These are phyloP conservation scores for Salix udensis DNA, from an alignment of 345 rosid species.

Conservation along the genomic window DNA sequence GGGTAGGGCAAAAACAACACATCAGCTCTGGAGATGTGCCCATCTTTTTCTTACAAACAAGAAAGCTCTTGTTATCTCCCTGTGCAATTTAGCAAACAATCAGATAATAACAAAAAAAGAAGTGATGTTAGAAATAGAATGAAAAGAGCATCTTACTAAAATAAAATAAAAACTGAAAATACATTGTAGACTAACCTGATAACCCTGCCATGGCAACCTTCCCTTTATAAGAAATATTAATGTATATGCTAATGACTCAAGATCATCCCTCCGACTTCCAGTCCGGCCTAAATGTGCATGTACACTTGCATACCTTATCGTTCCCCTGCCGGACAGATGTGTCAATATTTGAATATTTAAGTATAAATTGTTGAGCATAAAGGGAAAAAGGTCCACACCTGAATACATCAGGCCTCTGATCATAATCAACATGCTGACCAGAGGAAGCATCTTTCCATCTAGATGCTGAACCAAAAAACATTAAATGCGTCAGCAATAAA, in stretches of 20 bases:
- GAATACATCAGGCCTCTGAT: conserved; percentile 34
- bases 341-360: neutral
- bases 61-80: conserved; percentile 34
- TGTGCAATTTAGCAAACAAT: conserved; percentile 3
- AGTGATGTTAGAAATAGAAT: neutral
- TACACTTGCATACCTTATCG: conserved; percentile 33
- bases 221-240: conserved; percentile 32
- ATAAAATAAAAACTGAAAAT: neutral
- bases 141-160: neutral
- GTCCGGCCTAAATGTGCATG: conserved; percentile 35
- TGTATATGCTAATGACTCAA: conserved; percentile 33
- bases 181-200: conserved; percentile 17
- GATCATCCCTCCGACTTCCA: conserved; percentile 36
- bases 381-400: conserved; percentile 10
- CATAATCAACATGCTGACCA: conserved; percentile 33
- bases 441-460: conserved; percentile 31
- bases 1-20: conserved; percentile 33
- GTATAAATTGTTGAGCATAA: neutral
- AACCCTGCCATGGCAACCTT: conserved; percentile 35
- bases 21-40: conserved; percentile 31
- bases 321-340: conserved; percentile 19
- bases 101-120: neutral
- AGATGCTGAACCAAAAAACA: conserved; percentile 22
- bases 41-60: conserved; percentile 36
- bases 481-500: neutral